phyloP scores from a whole-genome alignment of 2,329 filamentous ascomycete species.

The Parascedosporium putredinis region DNA sequence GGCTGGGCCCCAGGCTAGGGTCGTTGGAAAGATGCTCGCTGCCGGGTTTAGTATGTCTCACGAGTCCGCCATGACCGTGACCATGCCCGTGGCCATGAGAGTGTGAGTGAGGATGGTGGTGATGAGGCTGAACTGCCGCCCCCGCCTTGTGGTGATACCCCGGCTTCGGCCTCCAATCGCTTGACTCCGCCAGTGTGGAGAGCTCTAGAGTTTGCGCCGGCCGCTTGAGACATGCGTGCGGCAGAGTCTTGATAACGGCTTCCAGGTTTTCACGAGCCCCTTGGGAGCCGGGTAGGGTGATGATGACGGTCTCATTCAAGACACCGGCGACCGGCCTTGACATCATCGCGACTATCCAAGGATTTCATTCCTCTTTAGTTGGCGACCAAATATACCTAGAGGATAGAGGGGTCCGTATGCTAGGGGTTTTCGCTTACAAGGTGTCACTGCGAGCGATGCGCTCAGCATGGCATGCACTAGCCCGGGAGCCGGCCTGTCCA shows the following conservation, averaged over 20 bases:
- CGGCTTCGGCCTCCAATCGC: constrained; percentile 76
- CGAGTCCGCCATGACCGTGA: constrained; percentile 54
- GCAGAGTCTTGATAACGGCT: constrained; percentile 77
- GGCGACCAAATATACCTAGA: too few species aligned
- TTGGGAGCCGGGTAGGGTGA: constrained; percentile 91
- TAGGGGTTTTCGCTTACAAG: constrained; percentile 55
- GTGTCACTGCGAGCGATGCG: constrained; percentile 73
- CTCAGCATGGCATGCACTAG: constrained; percentile 93
- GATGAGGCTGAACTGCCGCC: constrained; percentile 39
- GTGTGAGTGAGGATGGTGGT: constrained; percentile 41
- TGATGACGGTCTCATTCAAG: constrained; percentile 66
- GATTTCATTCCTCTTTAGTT: too few species aligned
- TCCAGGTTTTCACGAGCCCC: constrained; percentile 90
- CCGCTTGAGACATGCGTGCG: constrained; percentile 91
- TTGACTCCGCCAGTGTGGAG: constrained; percentile 73
- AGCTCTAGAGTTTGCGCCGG: constrained; percentile 68
- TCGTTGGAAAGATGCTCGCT: constrained; percentile 50
- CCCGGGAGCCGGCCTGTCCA: constrained; percentile 80
- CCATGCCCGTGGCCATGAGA: constrained; percentile 44
- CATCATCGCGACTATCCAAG: constrained; percentile 97
- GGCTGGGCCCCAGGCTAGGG: constrained; percentile 48
- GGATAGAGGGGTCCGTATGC: too few species aligned
- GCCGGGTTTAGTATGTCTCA: constrained; percentile 60
- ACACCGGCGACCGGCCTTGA: constrained; percentile 85
- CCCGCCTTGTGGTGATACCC: constrained; percentile 22